A percentile compares a stretch with the other conserved stretches of the same genome.
Evolutionary conservation across 2,329 filamentous ascomycete genomes (phyloP).

Genomic region (Tolypocladium cylindrosporum): DNA sequence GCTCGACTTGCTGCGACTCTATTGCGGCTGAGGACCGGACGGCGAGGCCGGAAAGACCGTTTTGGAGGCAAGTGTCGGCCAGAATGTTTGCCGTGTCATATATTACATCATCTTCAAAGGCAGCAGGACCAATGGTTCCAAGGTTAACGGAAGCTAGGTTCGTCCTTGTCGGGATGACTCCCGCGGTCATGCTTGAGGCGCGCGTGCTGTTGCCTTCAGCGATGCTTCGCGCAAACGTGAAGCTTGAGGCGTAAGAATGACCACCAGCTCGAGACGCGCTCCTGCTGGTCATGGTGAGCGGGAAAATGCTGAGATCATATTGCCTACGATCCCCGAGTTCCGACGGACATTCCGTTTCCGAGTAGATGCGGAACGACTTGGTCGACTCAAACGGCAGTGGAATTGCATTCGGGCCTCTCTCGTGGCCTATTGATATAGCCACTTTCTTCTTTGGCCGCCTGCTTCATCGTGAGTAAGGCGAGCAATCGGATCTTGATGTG

Average conservation of each 20-base stretch:
- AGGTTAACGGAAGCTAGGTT: slow-evolving; percentile 1
- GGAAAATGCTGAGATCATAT: not conserved
- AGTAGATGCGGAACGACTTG: not conserved
- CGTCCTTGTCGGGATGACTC: not conserved
- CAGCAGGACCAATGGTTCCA: not conserved
- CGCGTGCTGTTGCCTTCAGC: not conserved
- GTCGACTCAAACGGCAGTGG: not conserved
- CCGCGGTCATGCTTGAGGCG: not conserved
- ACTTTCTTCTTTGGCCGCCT: not conserved
- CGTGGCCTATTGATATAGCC: not conserved
- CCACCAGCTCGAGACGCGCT: not conserved
- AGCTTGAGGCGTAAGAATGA: not conserved
- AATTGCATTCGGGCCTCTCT: not conserved
- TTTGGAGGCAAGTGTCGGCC: not conserved
- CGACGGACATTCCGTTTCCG: not conserved
- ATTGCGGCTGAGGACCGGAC: slow-evolving; percentile 3
- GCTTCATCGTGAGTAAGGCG: not conserved
- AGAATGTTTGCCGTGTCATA: not conserved
- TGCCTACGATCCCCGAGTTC: not conserved
- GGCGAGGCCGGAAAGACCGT: not conserved
- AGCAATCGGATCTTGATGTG: not conserved
- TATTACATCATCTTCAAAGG: not conserved
- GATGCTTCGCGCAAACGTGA: not conserved
- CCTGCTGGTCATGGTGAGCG: not conserved
- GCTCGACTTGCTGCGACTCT: not conserved